Base-by-base conservation (phyloP, 306 rosid genomes). In the Elaeagnus macrophylla region DNA sequence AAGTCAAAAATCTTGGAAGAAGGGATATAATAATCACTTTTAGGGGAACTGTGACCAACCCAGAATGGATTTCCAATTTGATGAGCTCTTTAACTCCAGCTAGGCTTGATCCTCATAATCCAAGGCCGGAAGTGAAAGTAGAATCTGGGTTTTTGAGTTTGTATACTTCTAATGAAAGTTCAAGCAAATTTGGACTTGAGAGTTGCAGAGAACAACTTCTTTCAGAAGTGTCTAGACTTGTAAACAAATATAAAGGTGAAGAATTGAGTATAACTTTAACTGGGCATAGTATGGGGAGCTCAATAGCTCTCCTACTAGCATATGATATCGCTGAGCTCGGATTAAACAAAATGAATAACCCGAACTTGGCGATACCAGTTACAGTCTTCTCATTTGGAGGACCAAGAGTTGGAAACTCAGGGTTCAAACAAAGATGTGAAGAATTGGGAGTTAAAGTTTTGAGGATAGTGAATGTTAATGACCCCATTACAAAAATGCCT, bases 211-310 rank as follows among this genome's bases (percentile, higher is more conserved):
- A 90, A 39, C 97, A 90, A 74, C 83, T 90, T 40, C 88, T 90
- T 3, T 81, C 84, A 0, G 97, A 90, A 54, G 61, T 90, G 0
- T 86, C 91, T 0, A 57, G 85, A 67, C 71, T 86, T n/a, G 8
- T 78, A 11, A 77, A 60, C 18, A 72, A 73, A 48, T 72, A 86
- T 76, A 68, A 64, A 65, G 84, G 79, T 0, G 91, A 90, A 48
- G 79, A 63, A 0, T 5, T 83, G 0, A 90, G 95, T 67, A 74
- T 90, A 54, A 77, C 97, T 5, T 39, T 86, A 55, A 86, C 89
- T 0, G 97, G 97, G 19, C 97, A 90, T 39, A 90, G 97, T 72
- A 78, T 90, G 95, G 97, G 97, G 5, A 90, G 97, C 64, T 87
- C 97, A 10, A 48, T 90, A 48, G 95, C 91, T 32, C 70, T 81